Evolutionary conservation across 2,329 filamentous ascomycete species (phyloP).

Genomic region (Phaeosphaeriaceae sp.): DNA sequence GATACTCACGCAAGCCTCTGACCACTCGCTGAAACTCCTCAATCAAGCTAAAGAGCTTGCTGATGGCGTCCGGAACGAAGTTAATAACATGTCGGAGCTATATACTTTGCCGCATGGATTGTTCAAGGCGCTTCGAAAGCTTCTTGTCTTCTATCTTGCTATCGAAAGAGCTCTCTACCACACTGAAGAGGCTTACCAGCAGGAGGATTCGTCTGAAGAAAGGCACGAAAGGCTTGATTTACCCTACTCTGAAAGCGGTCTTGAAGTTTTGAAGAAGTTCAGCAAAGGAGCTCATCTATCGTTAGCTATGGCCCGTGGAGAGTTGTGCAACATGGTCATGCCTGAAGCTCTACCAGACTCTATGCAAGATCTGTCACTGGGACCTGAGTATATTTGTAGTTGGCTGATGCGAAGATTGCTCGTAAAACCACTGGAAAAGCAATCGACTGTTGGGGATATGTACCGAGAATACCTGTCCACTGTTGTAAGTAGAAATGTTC

Average conservation of each 20-base stretch:
- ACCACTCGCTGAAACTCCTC: conserved; percentile 16
- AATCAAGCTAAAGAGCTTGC: conserved; percentile 26
- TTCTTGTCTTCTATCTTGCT: conserved; percentile 34
- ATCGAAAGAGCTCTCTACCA: conserved; percentile 34
- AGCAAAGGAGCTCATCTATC: conserved; percentile 15
- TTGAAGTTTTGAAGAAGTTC: conserved; percentile 28
- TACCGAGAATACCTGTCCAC: conserved; percentile 41
- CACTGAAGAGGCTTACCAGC: conserved; percentile 11
- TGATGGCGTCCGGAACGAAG: conserved; percentile 33
- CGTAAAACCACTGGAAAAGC: conserved; percentile 35
- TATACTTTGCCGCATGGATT: conserved; percentile 35
- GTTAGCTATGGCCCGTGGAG: conserved; percentile 20
- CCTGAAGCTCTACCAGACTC: conserved; percentile 12
- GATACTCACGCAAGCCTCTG: conserved; percentile 23
- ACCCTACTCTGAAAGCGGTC: conserved; percentile 16
- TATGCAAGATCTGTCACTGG: conserved; percentile 27
- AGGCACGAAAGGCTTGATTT: not conserved
- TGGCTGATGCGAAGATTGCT: conserved; percentile 42
- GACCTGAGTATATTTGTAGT: conserved; percentile 36
- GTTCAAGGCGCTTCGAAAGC: conserved; percentile 25
- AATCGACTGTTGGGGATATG: conserved; percentile 37
- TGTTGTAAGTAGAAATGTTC: conserved; percentile 26
- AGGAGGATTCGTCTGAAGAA: not conserved
- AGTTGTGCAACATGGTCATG: conserved; percentile 38
- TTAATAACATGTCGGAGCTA: conserved; percentile 30